Conservation (phyloP, 345 rosid species). For the Arabidopsis thaliana region TAIR10.1 NC_003076.8:13591001-13591500, state of each 20-base stretch:
- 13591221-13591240: slow-evolving; percentile 31
- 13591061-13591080: slow-evolving; percentile 63
- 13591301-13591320: slow-evolving; percentile 26
- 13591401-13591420: slow-evolving; percentile 19
- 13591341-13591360: neutral
- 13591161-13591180: slow-evolving; percentile 51
- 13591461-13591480: neutral
- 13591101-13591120: slow-evolving; percentile 49
- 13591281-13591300: slow-evolving; percentile 31
- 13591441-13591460: neutral
- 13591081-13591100: slow-evolving; percentile 68
- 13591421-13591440: neutral
- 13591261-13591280: slow-evolving; percentile 4
- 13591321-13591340: neutral
- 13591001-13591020: slow-evolving; percentile 70
- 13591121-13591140: slow-evolving; percentile 43
- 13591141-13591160: slow-evolving; percentile 46
- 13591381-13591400: neutral
- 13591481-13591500: neutral
- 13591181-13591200: slow-evolving; percentile 42
- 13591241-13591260: slow-evolving; percentile 31
- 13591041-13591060: slow-evolving; percentile 53
- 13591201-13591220: neutral
- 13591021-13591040: slow-evolving; percentile 67
- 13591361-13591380: slow-evolving; percentile 13